These are phyloP conservation scores for Aspergillus bertholletiae DNA, from an alignment of 495 filamentous ascomycete genomes.

Conservation along the genomic window DNA sequence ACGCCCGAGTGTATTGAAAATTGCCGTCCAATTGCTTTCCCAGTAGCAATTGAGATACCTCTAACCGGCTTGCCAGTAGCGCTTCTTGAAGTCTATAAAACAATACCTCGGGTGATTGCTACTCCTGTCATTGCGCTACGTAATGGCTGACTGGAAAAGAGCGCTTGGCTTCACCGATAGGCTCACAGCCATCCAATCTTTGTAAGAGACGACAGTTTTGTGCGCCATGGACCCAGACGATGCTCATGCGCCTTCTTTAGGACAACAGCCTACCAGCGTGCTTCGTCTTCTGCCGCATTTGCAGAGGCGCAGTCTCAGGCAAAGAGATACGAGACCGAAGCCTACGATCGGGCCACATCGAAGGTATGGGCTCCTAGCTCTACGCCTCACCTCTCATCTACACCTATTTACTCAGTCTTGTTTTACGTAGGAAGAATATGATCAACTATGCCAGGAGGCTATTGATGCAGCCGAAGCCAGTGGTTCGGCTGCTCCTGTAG, in stretches of 20 bases:
- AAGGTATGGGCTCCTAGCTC: conserved; percentile 24
- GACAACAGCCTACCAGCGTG: conserved; percentile 40
- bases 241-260: conserved; percentile 24
- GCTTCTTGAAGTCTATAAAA: too few species aligned
- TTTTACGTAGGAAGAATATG: conserved; percentile 44
- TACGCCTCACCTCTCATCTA: background rate
- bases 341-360: conserved; percentile 37
- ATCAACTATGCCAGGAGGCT: conserved; percentile 37
- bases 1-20: too few species aligned
- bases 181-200: conserved; percentile 44
- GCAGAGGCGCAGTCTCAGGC: conserved; percentile 43
- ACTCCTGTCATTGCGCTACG: background rate
- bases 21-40: too few species aligned
- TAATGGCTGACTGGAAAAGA: conserved; percentile 38
- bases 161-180: conserved; percentile 50
- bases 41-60: too few species aligned
- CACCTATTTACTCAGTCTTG: background rate
- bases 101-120: too few species aligned
- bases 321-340: conserved; percentile 33
- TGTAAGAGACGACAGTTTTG: conserved; percentile 25
- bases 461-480: conserved; percentile 34
- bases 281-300: conserved; percentile 33
- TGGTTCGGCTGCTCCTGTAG: conserved; percentile 15
- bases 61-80: too few species aligned
- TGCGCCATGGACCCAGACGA: background rate